These are phyloP conservation scores for Thuidium tamariscinum DNA, from an alignment of 225 moss, liverwort and hornwort species.

Conservation along the genomic window DNA sequence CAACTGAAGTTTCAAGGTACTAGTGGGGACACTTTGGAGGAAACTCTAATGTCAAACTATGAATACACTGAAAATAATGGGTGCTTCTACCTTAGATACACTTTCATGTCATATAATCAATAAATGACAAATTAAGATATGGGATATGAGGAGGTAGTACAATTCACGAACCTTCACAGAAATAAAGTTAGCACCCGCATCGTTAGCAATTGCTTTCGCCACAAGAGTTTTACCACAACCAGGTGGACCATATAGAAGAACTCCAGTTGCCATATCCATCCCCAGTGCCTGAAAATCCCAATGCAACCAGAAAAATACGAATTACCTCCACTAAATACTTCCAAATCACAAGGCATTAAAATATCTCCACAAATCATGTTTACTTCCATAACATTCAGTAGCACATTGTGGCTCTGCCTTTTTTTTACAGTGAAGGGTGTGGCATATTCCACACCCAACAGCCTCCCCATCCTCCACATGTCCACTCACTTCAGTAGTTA, in stretches of 20 bases:
- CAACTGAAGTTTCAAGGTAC: no score
- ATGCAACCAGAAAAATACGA: background rate
- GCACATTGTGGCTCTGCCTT: no score
- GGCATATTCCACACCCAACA: no score
- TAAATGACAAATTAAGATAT: background rate
- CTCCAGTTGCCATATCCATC: conserved; percentile 92
- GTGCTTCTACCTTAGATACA: no score
- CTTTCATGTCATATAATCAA: background rate
- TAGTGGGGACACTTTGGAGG: no score
- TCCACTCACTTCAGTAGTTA: no score
- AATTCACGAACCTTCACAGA: conserved; percentile 64
- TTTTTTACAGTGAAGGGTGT: no score
- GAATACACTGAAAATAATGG: no score
- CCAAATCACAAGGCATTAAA: background rate
- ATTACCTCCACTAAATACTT: background rate
- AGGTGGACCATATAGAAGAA: conserved; percentile 90
- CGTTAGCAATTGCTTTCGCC: conserved; percentile 95
- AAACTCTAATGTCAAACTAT: no score
- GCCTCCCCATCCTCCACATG: no score
- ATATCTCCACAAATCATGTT: background rate
- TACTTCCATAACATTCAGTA: no score
- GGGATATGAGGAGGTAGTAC: background rate
- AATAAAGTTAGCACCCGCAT: conserved; percentile 95
- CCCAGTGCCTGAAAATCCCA: conserved; percentile 53
- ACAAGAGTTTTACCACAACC: conserved; percentile 99